Conservation (phyloP, 441 rosid genomes). For the Pelargonium cotyledonis region DNA sequence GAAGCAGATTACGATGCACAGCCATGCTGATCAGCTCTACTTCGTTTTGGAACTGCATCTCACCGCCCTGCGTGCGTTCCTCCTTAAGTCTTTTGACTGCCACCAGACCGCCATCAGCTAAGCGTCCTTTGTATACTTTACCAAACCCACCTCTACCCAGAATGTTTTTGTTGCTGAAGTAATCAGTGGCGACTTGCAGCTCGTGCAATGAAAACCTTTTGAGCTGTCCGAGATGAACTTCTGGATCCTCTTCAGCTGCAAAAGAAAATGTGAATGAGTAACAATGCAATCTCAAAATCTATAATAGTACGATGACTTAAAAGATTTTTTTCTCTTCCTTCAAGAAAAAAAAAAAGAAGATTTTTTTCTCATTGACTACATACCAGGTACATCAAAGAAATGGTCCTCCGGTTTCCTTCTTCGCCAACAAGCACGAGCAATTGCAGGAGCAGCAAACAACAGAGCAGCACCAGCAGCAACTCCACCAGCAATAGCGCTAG, state of each 20-base stretch:
- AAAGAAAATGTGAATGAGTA: neutral
- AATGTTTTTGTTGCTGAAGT: slow-evolving; percentile 16
- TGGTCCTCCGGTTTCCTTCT: slow-evolving; percentile 13
- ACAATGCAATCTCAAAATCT: neutral
- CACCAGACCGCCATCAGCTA: slow-evolving; percentile 15
- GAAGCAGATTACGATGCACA: slow-evolving; percentile 16
- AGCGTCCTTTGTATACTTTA: slow-evolving; percentile 16
- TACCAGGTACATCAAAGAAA: slow-evolving; percentile 20
- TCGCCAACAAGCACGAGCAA: slow-evolving; percentile 15
- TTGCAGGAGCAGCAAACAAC: slow-evolving; percentile 18
- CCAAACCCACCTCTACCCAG: slow-evolving; percentile 17
- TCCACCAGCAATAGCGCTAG: slow-evolving; percentile 20
- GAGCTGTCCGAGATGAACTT: slow-evolving; percentile 19
- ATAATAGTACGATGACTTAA: neutral
- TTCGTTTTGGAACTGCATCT: slow-evolving; percentile 18
- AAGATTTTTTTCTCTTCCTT: neutral
- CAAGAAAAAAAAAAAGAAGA: too few species aligned
- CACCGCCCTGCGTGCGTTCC: slow-evolving; percentile 16
- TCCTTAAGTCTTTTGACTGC: slow-evolving; percentile 18
- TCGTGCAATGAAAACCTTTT: slow-evolving; percentile 18
- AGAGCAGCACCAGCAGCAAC: slow-evolving; percentile 18
- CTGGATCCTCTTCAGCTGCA: slow-evolving; percentile 20
- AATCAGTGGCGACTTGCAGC: slow-evolving; percentile 15
- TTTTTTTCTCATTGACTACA: neutral
- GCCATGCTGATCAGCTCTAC: slow-evolving; percentile 20